Base-by-base conservation (phyloP, 2,329 filamentous ascomycete genomes). In the Sporothrix protearum region DNA sequence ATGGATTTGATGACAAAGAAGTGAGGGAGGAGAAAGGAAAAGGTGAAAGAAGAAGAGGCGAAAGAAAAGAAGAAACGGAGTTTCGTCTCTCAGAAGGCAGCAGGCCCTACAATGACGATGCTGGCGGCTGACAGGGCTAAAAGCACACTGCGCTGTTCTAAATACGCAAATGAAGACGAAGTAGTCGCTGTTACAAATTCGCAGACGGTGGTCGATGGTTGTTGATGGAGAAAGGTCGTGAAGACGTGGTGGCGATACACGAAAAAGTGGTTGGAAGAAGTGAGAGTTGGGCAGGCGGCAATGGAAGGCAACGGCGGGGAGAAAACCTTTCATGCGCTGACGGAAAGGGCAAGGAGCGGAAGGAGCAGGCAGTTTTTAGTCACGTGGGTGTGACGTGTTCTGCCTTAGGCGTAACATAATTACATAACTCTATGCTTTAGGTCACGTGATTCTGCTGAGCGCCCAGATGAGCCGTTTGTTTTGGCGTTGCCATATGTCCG, bases 401-500 rank as follows among this genome's bases (percentile, higher is more conserved):
- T 12, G 14, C 3, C 14, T 57, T 33, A 16, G 28, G 19, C 53
- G n/a, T n/a, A n/a, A n/a, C n/a, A n/a, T n/a, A n/a, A 16, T 55
- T 30, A 55, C 16, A 30, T 57, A 57, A n/a, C n/a, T n/a, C n/a
- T n/a, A n/a, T n/a, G n/a, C 14, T 3, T 7, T 33, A 8, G 12
- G 16, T 64, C 59, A 64, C 59, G 59, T 64, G 59, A 28, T 22
- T 39, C 9, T 22, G 19, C 33, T 30, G 16, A 3, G 25, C 25
- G 14, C 10, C 2, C 28, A 25, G 7, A n/a, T 55, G 39, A 59
- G 63, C 51, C 63, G 61, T 61, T n/a, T 30, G 22, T 53, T 51
- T 68, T 59, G 70, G 42, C 30, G 28, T 45, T 66, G 55, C 71
- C 71, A 66, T 72, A 69, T 14, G 71, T 59, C 71, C 71, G 71